These are phyloP conservation scores for Flaveria sonorensis DNA, from an alignment of 129 eudicot species.

Conservation along the genomic window DNA sequence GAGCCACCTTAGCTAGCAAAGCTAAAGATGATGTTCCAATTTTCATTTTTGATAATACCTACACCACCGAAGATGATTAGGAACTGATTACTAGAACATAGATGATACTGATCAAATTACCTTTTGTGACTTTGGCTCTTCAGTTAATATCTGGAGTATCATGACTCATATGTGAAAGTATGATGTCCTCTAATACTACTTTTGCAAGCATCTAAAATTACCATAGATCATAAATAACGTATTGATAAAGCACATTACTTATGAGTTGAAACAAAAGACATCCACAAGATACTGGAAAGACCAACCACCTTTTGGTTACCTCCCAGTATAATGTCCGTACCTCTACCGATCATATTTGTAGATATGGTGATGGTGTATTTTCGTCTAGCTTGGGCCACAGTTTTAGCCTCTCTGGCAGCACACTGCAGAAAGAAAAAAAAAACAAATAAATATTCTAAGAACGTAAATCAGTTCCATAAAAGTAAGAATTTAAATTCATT, in stretches of 20 bases:
- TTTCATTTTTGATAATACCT: constrained; percentile 79
- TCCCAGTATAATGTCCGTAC: constrained; percentile 92
- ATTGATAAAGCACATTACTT: neutral
- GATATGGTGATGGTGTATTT: constrained; percentile 91
- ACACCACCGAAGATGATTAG: constrained; percentile 27
- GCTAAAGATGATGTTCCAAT: constrained; percentile 82
- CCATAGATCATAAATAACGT: constrained; percentile 9
- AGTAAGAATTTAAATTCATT: constrained; percentile 20
- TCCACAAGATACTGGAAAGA: constrained; percentile 7
- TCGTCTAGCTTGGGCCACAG: constrained; percentile 97
- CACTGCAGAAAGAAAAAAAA: constrained; percentile 44
- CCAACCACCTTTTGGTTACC: constrained; percentile 89
- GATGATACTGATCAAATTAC: constrained; percentile 38
- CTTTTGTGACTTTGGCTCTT: constrained; percentile 58
- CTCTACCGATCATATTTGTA: constrained; percentile 97
- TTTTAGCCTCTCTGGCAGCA: constrained; percentile 98
- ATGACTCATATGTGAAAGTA: constrained; percentile 61
- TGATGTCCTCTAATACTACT: constrained; percentile 74
- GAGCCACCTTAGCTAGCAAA: constrained; percentile 70
- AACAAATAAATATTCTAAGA: neutral
- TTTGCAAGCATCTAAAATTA: constrained; percentile 82
- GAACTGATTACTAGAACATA: neutral
- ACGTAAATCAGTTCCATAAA: constrained; percentile 19
- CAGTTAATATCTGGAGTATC: constrained; percentile 57
- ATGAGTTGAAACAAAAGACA: neutral